Evolutionary conservation across 805 yeast species (phyloP).

Genomic region (Candida ortonii): DNA sequence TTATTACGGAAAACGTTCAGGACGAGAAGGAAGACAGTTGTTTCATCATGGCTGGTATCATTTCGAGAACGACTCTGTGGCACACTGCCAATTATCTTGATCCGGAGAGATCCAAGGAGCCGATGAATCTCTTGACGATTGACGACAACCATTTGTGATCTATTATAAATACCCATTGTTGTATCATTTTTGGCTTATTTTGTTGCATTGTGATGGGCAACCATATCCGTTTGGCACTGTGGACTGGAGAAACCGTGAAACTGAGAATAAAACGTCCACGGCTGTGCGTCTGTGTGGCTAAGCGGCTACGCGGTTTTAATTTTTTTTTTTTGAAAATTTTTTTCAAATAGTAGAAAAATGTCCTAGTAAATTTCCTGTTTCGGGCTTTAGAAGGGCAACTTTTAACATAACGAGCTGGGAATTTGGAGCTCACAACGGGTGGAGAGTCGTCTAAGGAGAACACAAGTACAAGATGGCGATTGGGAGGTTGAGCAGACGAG

Average conservation of each 20-base stretch:
- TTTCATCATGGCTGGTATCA: constrained; percentile 35
- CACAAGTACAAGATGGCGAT: constrained; percentile 4
- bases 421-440: background rate
- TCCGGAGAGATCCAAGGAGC: constrained; percentile 25
- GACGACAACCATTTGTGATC: constrained; percentile 29
- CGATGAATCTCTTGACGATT: constrained; percentile 34
- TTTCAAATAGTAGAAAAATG: background rate
- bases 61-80: constrained; percentile 46
- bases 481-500: constrained; percentile 5
- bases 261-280: background rate
- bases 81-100: constrained; percentile 30
- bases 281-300: constrained; percentile 3
- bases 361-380: no score
- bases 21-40: constrained; percentile 44
- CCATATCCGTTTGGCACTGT: no score
- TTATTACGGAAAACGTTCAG: constrained; percentile 39
- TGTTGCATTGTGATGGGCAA: constrained; percentile 6
- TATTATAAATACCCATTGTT: no score
- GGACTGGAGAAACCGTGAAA: no score
- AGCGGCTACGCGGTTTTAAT: background rate
- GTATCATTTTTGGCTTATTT: background rate
- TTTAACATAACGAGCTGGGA: no score
- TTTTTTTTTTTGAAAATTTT: constrained; percentile 5
- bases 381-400: no score
- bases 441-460: background rate